A percentile compares a stretch with the other conserved stretches of the same genome.
Conservation (phyloP, 2,329 filamentous ascomycete species). For the Penicillium decumbens region DNA sequence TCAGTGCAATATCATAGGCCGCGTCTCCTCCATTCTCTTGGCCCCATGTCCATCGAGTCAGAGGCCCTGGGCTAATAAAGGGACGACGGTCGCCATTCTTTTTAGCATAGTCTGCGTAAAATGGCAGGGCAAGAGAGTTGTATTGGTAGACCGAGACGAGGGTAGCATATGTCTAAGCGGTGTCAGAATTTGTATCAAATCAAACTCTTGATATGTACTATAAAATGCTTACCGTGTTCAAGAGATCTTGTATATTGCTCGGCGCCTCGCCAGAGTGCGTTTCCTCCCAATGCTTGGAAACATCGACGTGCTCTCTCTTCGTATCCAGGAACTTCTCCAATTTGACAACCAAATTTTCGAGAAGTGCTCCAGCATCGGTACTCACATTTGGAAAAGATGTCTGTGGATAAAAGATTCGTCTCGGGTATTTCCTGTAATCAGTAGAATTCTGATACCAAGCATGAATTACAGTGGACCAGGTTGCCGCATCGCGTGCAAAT, state of each 20-base stretch:
- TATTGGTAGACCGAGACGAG: conserved; percentile 21
- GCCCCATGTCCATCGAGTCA: conserved; percentile 22
- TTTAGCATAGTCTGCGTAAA: conserved; percentile 26
- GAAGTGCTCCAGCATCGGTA: conserved; percentile 23
- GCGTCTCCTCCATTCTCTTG: conserved; percentile 16
- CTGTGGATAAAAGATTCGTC: conserved; percentile 11
- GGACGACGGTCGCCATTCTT: conserved; percentile 22
- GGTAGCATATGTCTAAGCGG: conserved; percentile 14
- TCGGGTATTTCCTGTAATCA: conserved; percentile 23
- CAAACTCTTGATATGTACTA: no score
- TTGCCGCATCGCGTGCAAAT: conserved; percentile 25
- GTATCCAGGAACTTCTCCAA: conserved; percentile 25
- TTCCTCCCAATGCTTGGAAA: conserved; percentile 22
- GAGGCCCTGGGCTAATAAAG: conserved; percentile 30
- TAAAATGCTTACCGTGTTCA: conserved; percentile 4
- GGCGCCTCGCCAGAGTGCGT: conserved; percentile 16
- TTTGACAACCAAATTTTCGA: conserved; percentile 21
- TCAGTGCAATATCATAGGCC: conserved; percentile 23
- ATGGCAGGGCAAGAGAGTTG: conserved; percentile 16
- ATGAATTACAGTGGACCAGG: conserved; percentile 16
- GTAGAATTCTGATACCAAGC: conserved; percentile 19
- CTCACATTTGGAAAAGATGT: conserved; percentile 10
- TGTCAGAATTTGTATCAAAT: neutral
- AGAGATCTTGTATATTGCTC: conserved; percentile 6
- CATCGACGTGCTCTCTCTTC: conserved; percentile 25